Evolutionary conservation across 108 stramenopile species (phyloP).

Genomic region (Cyclotella sp.): DNA sequence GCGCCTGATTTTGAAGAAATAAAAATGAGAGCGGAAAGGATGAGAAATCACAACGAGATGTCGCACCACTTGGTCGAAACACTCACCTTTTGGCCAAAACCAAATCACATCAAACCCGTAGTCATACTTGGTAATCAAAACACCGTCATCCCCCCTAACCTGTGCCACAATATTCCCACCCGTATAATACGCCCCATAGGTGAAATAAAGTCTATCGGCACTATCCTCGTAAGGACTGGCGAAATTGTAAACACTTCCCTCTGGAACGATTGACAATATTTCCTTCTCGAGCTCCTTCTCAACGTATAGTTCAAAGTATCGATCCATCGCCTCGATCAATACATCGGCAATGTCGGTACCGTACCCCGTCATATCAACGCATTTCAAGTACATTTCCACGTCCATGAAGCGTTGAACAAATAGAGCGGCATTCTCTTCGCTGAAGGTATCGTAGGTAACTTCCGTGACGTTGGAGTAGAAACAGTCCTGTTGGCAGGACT

Average conservation of each 20-base stretch:
- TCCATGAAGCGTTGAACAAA: conserved; percentile 27
- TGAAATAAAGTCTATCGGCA: conserved; percentile 18
- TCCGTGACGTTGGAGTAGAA: conserved; percentile 2
- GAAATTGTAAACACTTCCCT: conserved; percentile 23
- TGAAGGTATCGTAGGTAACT: conserved; percentile 18
- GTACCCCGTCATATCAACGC: conserved; percentile 20
- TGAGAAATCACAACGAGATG: background rate
- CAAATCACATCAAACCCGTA: conserved; percentile 39
- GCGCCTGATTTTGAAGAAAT: background rate
- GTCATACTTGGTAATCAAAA: conserved; percentile 28
- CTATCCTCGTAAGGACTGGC: conserved; percentile 20
- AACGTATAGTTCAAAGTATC: conserved; percentile 25
- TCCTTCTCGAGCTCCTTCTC: conserved; percentile 11
- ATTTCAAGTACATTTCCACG: conserved; percentile 29
- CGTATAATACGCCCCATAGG: conserved; percentile 19
- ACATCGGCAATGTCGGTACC: conserved; percentile 28
- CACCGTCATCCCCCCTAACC: conserved; percentile 17
- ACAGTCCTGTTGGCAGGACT: background rate
- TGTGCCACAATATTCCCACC: conserved; percentile 19
- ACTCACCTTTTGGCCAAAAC: conserved; percentile 39
- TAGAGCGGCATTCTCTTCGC: conserved; percentile 15
- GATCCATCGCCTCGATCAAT: conserved; percentile 29
- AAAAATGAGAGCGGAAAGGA: background rate
- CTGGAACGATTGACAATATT: background rate
- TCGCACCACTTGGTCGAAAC: background rate